A percentile compares a stretch with the other conserved stretches of the same genome.
phyloP scores from a whole-genome alignment of 2,329 filamentous ascomycete genomes.

The Arthrinium puccinioides region DNA sequence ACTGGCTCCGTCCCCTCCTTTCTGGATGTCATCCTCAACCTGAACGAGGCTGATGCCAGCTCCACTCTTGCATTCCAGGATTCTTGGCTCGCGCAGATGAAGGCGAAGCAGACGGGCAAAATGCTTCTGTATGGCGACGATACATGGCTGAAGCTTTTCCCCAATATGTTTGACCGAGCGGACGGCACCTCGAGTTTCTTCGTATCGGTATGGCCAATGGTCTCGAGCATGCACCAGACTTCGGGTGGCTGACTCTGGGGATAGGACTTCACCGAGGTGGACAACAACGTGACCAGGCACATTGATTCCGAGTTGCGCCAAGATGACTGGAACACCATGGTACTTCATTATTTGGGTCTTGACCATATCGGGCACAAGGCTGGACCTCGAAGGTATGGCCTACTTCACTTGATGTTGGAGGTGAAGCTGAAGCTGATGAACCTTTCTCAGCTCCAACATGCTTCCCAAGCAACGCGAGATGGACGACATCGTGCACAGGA shows the following conservation, averaged over 20 bases:
- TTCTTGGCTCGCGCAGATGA: conserved; percentile 93
- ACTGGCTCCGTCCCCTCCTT: conserved; percentile 98
- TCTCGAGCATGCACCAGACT: conserved; percentile 24
- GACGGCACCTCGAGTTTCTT: conserved; percentile 98
- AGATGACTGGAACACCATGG: conserved; percentile 85
- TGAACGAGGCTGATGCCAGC: conserved; percentile 87
- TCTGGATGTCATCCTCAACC: conserved; percentile 91
- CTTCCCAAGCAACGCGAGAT: conserved; percentile 88
- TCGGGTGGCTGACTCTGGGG: conserved; percentile 12
- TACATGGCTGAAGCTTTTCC: conserved; percentile 96
- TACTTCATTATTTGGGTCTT: conserved; percentile 90
- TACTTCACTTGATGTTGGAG: neutral
- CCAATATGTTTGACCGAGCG: conserved; percentile 73
- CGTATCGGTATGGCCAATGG: conserved; percentile 63
- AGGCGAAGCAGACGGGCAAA: conserved; percentile 61
- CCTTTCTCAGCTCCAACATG: conserved; percentile 72
- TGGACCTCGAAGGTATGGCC: conserved; percentile 66
- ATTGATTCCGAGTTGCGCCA: conserved; percentile 67
- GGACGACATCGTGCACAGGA: conserved; percentile 70
- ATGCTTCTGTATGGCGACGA: conserved; percentile 96
- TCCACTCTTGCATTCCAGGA: conserved; percentile 85
- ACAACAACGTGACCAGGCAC: conserved; percentile 94
- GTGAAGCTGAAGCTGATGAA: conserved; percentile 3
- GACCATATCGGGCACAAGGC: conserved; percentile 98
- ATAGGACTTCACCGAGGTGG: conserved; percentile 95